A percentile compares a stretch with the other conserved stretches of the same genome.
Evolutionary conservation across 1,284 basidiomycete genomes (phyloP).

Genomic region (Ustilago crameri): DNA sequence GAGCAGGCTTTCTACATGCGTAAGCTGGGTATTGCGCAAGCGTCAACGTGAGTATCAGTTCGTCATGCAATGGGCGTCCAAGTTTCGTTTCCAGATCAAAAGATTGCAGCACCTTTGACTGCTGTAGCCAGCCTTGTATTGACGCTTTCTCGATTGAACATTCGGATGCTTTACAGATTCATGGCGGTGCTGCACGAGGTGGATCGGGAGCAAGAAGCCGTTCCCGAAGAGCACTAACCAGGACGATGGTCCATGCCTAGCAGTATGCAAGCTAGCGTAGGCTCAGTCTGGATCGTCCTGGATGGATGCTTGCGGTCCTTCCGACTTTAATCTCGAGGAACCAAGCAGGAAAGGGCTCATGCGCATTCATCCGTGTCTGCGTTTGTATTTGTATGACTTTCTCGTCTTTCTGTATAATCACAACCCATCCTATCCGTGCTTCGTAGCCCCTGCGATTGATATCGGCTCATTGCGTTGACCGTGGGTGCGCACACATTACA

Average conservation of each 20-base stretch:
- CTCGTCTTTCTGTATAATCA: neutral
- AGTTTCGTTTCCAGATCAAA: no score
- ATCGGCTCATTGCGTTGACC: no score
- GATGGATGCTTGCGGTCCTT: neutral
- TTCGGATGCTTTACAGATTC: conserved; percentile 18
- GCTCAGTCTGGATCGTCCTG: no score
- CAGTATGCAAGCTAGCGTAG: no score
- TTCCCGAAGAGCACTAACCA: conserved; percentile 1
- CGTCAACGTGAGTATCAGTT: conserved; percentile 43
- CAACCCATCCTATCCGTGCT: neutral
- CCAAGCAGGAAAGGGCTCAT: no score
- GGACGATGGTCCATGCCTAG: neutral
- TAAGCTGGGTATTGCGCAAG: conserved; percentile 49
- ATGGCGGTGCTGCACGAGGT: conserved; percentile 43
- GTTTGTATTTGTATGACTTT: conserved; percentile 1
- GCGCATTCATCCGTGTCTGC: neutral
- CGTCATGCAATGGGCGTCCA: no score
- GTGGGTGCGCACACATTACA: no score
- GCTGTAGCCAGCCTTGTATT: neutral
- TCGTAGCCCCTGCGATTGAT: neutral
- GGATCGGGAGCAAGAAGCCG: conserved; percentile 34
- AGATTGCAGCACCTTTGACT: neutral
- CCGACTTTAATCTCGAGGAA: neutral
- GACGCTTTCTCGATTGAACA: neutral
- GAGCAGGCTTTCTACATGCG: conserved; percentile 53